Evolutionary conservation across 2,329 filamentous ascomycete genomes (phyloP), one percentile per base, ranked within the genome.

Genomic region (Xylaria sp.): DNA sequence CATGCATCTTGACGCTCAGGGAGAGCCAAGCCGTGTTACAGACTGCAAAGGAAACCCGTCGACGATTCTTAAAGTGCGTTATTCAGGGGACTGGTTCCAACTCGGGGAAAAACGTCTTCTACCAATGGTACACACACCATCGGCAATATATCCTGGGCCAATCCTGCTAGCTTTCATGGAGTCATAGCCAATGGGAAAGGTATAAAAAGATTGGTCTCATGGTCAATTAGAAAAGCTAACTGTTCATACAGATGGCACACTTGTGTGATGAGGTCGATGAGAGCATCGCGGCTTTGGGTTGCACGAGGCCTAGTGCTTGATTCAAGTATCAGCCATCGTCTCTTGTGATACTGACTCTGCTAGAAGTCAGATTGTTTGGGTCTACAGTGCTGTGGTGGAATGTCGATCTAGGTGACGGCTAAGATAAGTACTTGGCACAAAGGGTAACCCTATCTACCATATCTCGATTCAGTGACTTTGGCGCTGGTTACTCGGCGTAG

Each of bases 41-140:
- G n/a, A 35, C 57, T 37, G 27, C 66, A 70, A 70, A 73, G 61
- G 67, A 71, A 64, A 66, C 69, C 10, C 66, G 71, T 68, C 61
- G 67, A 62, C 67, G 66, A 69, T 59, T 55, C 51, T 64, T n/a
- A 60, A 23, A 37, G 54, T 65, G 68, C 61, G 68, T 60, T 16
- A 51, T 32, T 54, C 57, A 61, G 57, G 60, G 40, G 42, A 55
- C 42, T 32, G 27, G 35, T 47, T 42, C 42, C 37, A 58, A 47
- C 42, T 44, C 57, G 25, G 35, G 61, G 21, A 40, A 32, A n/a
- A n/a, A n/a, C n/a, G n/a, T n/a, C 10, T 64, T 42, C 70, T 70
- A 69, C 65, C 63, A 69, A 63, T 69, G 59, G 70, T 62, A 63
- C 50, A 63, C 50, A 65, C 58, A 54, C 60, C 29, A 63, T 59